phyloP scores from a whole-genome alignment of 495 filamentous ascomycete genomes.

The Parmelia sp. region DNA sequence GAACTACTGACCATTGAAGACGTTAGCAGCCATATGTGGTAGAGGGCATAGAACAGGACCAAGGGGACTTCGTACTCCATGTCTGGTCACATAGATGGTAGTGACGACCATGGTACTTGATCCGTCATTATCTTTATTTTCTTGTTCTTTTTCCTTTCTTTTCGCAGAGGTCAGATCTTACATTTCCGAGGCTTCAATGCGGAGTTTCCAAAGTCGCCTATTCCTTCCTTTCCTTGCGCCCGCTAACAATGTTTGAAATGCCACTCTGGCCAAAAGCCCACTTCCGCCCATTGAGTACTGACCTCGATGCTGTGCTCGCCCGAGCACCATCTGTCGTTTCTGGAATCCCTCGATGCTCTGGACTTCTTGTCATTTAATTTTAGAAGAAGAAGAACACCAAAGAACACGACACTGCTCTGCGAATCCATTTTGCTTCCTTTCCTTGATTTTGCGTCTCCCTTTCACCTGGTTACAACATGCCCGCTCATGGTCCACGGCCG shows the following conservation, averaged over 20 bases:
- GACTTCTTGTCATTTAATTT: not conserved
- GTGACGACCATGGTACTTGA: conserved; percentile 15
- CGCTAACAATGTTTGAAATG: conserved; percentile 11
- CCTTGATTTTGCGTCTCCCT: not conserved
- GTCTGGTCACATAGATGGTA: conserved; percentile 77
- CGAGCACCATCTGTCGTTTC: conserved; percentile 1
- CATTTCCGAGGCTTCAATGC: too few relatives aligned
- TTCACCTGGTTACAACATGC: conserved; percentile 36
- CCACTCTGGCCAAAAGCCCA: conserved; percentile 14
- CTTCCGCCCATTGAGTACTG: not conserved
- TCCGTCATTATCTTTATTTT: not conserved
- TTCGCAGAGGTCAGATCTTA: too few relatives aligned
- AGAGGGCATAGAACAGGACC: not conserved
- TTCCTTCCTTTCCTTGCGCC: conserved; percentile 13
- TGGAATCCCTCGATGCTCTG: too few relatives aligned
- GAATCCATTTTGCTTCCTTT: not conserved
- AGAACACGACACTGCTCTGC: not conserved
- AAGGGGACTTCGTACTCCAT: conserved; percentile 61
- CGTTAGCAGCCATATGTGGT: not conserved
- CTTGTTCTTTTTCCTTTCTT: too few relatives aligned
- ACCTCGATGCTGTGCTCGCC: not conserved
- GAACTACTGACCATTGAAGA: conserved; percentile 49
- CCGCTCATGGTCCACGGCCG: conserved; percentile 43
- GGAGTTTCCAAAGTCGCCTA: conserved; percentile 14
- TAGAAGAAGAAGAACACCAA: not conserved